A percentile compares a stretch with the other conserved stretches of the same genome.
Conservation (phyloP, 2,329 filamentous ascomycete genomes). For the Onygenales sp. region DNA sequence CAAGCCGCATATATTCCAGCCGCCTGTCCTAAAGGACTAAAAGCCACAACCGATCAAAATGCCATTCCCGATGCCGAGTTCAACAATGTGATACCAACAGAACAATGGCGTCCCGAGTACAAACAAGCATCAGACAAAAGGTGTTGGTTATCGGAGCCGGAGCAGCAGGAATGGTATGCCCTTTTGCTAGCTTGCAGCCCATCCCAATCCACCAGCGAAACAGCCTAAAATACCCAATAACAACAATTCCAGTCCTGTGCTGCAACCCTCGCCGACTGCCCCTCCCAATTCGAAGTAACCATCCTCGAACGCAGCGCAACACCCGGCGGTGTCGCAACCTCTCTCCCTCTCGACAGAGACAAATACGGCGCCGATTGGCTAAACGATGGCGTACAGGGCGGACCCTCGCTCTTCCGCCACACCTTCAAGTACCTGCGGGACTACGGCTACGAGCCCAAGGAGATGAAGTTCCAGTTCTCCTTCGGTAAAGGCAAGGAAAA, state of each 20-base stretch:
- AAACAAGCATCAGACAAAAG: constrained; percentile 34
- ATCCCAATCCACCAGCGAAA: no score
- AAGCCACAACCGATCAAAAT: no score
- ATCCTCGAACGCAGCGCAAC: constrained; percentile 51
- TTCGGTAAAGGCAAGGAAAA: constrained; percentile 49
- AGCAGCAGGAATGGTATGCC: constrained; percentile 49
- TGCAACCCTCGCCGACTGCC: constrained; percentile 56
- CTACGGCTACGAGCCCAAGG: constrained; percentile 48
- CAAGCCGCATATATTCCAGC: no score
- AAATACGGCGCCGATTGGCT: constrained; percentile 51
- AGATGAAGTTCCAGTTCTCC: constrained; percentile 49
- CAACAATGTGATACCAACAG: background rate
- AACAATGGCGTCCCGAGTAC: background rate
- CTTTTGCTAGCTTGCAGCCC: constrained; percentile 1
- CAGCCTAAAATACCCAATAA: background rate
- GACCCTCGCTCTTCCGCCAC: constrained; percentile 52
- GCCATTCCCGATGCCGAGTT: no score
- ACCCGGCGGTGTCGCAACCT: constrained; percentile 53
- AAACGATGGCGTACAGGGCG: constrained; percentile 54
- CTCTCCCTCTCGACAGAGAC: constrained; percentile 46
- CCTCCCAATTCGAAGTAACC: constrained; percentile 56
- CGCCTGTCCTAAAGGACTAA: no score
- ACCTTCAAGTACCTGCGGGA: constrained; percentile 52
- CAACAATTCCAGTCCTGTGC: constrained; percentile 47
- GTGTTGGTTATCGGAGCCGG: constrained; percentile 54